Evolutionary conservation across 352 stramenopile species (phyloP).

Genomic region (Phytophthora rubi): DNA sequence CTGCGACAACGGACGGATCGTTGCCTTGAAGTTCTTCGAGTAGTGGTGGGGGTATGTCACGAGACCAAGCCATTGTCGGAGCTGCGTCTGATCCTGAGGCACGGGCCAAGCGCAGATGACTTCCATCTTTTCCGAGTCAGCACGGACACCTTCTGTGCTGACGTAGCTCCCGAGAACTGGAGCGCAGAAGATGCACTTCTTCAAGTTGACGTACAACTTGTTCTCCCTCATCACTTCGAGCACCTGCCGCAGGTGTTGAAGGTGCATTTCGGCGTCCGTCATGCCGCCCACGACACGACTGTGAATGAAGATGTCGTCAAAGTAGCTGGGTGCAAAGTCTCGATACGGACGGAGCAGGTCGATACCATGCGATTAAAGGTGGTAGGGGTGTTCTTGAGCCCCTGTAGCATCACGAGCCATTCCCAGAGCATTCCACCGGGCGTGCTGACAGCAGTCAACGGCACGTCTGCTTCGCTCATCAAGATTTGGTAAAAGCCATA

Average conservation of each 20-base stretch:
- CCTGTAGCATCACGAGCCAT: not conserved
- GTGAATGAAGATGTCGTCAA: no score
- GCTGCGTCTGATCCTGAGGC: not conserved
- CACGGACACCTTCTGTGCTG: not conserved
- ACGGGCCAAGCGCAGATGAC: not conserved
- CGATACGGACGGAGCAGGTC: no score
- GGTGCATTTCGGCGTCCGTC: no score
- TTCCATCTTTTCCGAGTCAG: not conserved
- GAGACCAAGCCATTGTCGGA: not conserved
- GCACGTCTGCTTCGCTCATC: not conserved
- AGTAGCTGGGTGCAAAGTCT: no score
- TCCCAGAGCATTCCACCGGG: not conserved
- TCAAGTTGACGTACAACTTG: no score
- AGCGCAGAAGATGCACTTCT: no score
- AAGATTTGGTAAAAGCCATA: not conserved
- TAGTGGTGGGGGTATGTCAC: no score
- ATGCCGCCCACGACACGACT: no score
- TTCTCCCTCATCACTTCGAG: not conserved
- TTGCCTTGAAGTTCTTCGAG: no score
- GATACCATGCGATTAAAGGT: no score
- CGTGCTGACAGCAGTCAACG: not conserved
- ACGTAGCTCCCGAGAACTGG: not conserved
- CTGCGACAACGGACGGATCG: no score
- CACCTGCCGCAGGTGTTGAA: no score
- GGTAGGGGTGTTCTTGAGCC: not conserved